Evolutionary conservation across 108 stramenopile genomes (phyloP), one percentile per base, ranked within the genome.

Genomic region (Stephanodiscus minutulus): DNA sequence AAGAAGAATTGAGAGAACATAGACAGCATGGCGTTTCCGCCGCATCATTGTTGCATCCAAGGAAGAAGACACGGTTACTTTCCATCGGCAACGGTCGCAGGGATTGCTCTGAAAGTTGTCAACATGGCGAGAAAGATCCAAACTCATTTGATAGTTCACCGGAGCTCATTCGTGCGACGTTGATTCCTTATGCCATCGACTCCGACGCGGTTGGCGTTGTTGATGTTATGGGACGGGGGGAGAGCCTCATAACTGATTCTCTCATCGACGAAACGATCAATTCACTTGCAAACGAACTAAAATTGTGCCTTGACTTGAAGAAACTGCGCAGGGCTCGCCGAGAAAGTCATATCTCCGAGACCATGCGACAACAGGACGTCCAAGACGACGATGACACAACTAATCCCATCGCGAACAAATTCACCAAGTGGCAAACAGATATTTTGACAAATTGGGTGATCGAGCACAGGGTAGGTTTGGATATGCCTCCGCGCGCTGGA

Each of bases 351-450:
- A 21, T 25, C 31, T 57, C 56, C 17, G 56, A 31, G 1, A 22
- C 29, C 29, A 31, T 12, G 56, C 17, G 29, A 57, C 27, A 1
- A 1, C 25, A 31, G 28, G 56, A 57, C 17, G 18, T 29, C 1
- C 29, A 29, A 5, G 56, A 8, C 6, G 21, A 6, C 25, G 71
- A 66, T 20, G 70, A 61, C 18, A 74, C n/a, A n/a, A 33, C 31
- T 2, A 33, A 33, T 5, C 31, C n/a, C 11, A 68, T 78, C 72
- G 79, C 75, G 3, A 47, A 66, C 21, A 89, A 89, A 53, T 89
- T 86, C 74, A 47, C 84, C n/a, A 89, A 89, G 61, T 48, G 52
- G 67, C 88, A 86, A 63, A 86, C 84, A 12, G 88, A 89, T 61
- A 62, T 85, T 33, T 71, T 89, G 35, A 84, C 61, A 48, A 49